phyloP scores from a whole-genome alignment of 2,329 filamentous ascomycete species.

The Fusarium armeniacum region DNA sequence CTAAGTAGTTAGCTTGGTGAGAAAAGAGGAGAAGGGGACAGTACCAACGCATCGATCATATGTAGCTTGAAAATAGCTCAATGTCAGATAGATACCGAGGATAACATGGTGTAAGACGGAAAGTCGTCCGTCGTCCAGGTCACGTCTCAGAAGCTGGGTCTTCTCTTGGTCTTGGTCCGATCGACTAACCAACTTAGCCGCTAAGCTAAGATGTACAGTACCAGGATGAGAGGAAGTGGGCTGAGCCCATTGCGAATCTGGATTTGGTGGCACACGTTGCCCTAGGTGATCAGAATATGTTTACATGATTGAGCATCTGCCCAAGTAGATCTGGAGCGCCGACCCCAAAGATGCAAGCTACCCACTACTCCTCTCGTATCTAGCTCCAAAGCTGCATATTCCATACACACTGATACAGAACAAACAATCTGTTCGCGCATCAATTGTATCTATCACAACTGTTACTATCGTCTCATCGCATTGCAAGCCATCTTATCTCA shows the following conservation, averaged over 20 bases:
- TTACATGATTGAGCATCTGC: slow-evolving; percentile 17
- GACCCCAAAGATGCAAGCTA: slow-evolving; percentile 40
- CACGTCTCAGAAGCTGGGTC: slow-evolving; percentile 42
- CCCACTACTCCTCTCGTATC: slow-evolving; percentile 43
- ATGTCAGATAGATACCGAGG: slow-evolving; percentile 7
- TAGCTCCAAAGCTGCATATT: slow-evolving; percentile 38
- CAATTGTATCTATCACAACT: slow-evolving; percentile 31
- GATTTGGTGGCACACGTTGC: slow-evolving; percentile 29
- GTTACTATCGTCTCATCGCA: not conserved
- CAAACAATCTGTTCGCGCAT: slow-evolving; percentile 7
- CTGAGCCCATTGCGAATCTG: slow-evolving; percentile 24
- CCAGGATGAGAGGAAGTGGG: slow-evolving; percentile 24
- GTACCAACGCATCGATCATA: no score
- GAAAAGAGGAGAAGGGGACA: not conserved
- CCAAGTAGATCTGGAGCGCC: slow-evolving; percentile 29
- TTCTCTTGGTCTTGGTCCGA: slow-evolving; percentile 7
- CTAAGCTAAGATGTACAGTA: slow-evolving; percentile 14
- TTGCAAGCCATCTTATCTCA: slow-evolving; percentile 8
- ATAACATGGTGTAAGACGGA: slow-evolving; percentile 12
- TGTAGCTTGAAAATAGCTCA: not conserved
- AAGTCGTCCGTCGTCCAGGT: slow-evolving; percentile 26
- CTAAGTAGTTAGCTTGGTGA: not conserved
- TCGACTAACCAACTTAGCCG: slow-evolving; percentile 18
- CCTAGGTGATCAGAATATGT: slow-evolving; percentile 23
- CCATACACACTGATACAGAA: slow-evolving; percentile 23